Conservation (phyloP, 495 filamentous ascomycete genomes). For the Cercophora samala region DNA sequence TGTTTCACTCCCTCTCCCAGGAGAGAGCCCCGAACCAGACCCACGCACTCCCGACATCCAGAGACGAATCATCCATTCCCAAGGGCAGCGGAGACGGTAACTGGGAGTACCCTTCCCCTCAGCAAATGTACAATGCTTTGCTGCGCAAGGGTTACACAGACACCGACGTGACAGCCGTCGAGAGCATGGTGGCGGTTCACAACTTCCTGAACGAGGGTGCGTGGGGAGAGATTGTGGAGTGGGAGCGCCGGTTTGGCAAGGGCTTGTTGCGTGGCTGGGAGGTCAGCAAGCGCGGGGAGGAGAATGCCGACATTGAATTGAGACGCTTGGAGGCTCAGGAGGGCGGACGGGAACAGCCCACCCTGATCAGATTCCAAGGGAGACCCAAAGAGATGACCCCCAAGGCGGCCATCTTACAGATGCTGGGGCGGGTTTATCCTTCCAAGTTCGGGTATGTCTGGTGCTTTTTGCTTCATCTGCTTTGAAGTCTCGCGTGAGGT, state of each 20-base stretch:
- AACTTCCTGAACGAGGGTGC: conserved; percentile 98
- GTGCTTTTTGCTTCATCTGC: background rate
- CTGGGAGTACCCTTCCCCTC: conserved; percentile 97
- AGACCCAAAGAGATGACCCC: conserved; percentile 85
- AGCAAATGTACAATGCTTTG: conserved; percentile 99
- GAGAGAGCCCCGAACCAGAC: conserved; percentile 68
- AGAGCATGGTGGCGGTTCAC: conserved; percentile 94
- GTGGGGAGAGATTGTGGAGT: conserved; percentile 87
- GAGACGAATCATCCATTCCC: conserved; percentile 83
- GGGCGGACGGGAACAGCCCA: conserved; percentile 51
- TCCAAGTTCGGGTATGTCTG: conserved; percentile 63
- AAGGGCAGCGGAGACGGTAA: conserved; percentile 69
- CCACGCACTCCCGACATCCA: conserved; percentile 65
- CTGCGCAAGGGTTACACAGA: conserved; percentile 92
- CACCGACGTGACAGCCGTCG: conserved; percentile 88
- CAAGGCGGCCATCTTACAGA: conserved; percentile 76
- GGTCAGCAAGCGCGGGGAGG: conserved; percentile 70
- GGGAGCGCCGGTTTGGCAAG: conserved; percentile 79
- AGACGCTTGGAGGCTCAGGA: conserved; percentile 37
- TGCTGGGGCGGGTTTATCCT: conserved; percentile 76
- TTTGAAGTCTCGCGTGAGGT: background rate
- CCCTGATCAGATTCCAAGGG: conserved; percentile 81
- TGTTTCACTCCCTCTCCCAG: conserved; percentile 85
- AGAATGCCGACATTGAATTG: conserved; percentile 36
- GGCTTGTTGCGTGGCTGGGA: conserved; percentile 71